phyloP scores from a whole-genome alignment of 495 filamentous ascomycete genomes.

The Neurospora sp. region DNA sequence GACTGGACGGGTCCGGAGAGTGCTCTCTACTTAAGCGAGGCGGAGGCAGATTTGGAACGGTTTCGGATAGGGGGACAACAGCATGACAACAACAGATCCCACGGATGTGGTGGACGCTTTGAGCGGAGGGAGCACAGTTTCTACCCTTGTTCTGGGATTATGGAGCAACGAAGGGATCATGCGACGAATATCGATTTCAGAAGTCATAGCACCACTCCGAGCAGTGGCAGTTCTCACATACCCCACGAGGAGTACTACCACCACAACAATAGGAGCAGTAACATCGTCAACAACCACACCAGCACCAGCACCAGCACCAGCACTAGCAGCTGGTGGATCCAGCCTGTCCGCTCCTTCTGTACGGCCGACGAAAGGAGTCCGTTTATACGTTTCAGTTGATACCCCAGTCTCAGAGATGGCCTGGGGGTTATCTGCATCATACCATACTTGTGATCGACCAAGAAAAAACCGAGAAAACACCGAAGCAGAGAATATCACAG shows the following conservation, averaged over 20 bases:
- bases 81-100: not conserved
- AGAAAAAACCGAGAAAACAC: not conserved
- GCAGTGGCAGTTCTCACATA: not conserved
- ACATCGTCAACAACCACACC: not conserved
- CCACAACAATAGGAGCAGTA: not conserved
- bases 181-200: not conserved
- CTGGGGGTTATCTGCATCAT: not conserved
- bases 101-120: not conserved
- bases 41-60: constrained; percentile 43
- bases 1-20: constrained; percentile 39
- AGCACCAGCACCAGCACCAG: not conserved
- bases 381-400: not conserved
- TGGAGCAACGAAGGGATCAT: constrained; percentile 7
- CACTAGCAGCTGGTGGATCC: not conserved
- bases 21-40: constrained; percentile 37
- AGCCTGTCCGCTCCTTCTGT: not conserved
- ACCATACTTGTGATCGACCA: not conserved
- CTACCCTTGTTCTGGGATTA: constrained; percentile 19
- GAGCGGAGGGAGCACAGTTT: not conserved
- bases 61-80: constrained; percentile 18
- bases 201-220: not conserved
- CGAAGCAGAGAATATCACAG: not conserved
- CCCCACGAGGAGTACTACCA: not conserved
- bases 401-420: not conserved
- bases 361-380: not conserved